A percentile compares a stretch with the other conserved stretches of the same genome.
These are phyloP conservation scores for Fusarium sublunatum DNA, from an alignment of 2,329 filamentous ascomycete species.

Conservation along the genomic window DNA sequence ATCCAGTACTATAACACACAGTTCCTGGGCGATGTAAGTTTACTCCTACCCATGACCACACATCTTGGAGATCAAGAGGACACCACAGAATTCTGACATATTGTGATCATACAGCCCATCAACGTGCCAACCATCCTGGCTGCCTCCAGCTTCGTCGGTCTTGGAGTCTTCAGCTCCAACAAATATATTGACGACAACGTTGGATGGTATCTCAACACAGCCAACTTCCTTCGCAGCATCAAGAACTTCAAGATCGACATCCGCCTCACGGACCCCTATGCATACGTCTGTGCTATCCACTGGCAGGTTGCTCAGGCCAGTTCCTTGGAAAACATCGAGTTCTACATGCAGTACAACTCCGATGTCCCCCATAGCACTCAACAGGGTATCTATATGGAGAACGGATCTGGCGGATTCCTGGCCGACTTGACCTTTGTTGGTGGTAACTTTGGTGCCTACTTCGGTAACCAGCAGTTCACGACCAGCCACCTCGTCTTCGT, in stretches of 20 bases:
- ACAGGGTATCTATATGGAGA: slow-evolving; percentile 47
- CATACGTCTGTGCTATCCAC: slow-evolving; percentile 61
- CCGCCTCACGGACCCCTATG: slow-evolving; percentile 45
- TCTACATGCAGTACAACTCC: slow-evolving; percentile 53
- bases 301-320: slow-evolving; percentile 72
- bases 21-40: slow-evolving; percentile 56
- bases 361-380: slow-evolving; percentile 39
- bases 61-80: slow-evolving; percentile 55
- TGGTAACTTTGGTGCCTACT: slow-evolving; percentile 62
- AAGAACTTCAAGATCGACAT: slow-evolving; percentile 73
- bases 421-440: slow-evolving; percentile 73
- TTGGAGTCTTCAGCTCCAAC: slow-evolving; percentile 56
- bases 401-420: slow-evolving; percentile 54
- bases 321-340: slow-evolving; percentile 62
- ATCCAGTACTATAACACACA: slow-evolving; percentile 73
- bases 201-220: slow-evolving; percentile 55
- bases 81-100: slow-evolving; percentile 48
- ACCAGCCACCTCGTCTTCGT: slow-evolving; percentile 66
- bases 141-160: slow-evolving; percentile 59
- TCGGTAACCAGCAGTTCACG: slow-evolving; percentile 75
- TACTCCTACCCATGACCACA: slow-evolving; percentile 55
- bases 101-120: not conserved
- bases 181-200: slow-evolving; percentile 51
- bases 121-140: slow-evolving; percentile 8
- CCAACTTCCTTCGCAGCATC: slow-evolving; percentile 73